These are phyloP conservation scores for Peniophora sp. DNA, from an alignment of 1,284 basidiomycete genomes.

Conservation along the genomic window DNA sequence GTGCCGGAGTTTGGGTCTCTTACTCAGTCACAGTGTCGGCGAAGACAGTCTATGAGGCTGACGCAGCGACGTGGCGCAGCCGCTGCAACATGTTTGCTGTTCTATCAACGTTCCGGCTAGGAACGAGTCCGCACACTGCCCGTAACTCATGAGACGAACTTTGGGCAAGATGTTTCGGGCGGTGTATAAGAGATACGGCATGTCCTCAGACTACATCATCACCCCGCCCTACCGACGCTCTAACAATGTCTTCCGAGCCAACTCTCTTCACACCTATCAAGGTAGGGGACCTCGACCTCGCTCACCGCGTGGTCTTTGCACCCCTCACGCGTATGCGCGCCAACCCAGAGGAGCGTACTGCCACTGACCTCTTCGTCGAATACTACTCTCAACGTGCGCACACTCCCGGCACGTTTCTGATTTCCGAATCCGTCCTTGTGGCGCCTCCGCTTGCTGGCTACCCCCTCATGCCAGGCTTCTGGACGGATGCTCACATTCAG, in stretches of 20 bases:
- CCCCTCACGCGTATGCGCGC: constrained; percentile 26
- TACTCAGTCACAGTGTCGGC: too few species aligned
- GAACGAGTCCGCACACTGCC: too few species aligned
- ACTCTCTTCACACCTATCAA: constrained; percentile 21
- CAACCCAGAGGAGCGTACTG: constrained; percentile 15
- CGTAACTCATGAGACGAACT: too few species aligned
- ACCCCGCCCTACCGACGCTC: background rate
- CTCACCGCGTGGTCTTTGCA: constrained; percentile 23
- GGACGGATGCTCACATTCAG: constrained; percentile 32
- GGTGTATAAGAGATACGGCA: too few species aligned
- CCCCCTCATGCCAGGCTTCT: constrained; percentile 33
- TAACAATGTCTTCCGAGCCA: background rate
- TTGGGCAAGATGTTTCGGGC: too few species aligned
- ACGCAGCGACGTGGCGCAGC: too few species aligned
- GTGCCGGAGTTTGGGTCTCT: too few species aligned
- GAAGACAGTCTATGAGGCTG: too few species aligned
- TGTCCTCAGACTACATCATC: too few species aligned
- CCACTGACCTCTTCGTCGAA: constrained; percentile 23
- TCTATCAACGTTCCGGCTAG: too few species aligned
- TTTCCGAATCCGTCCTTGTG: constrained; percentile 40
- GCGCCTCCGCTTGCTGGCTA: constrained; percentile 27
- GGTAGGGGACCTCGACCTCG: constrained; percentile 19
- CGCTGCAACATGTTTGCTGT: too few species aligned
- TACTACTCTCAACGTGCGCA: constrained; percentile 41
- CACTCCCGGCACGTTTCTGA: constrained; percentile 36